phyloP scores from a whole-genome alignment of 768 basidiomycete genomes.

The Tulasnella sp. region DNA sequence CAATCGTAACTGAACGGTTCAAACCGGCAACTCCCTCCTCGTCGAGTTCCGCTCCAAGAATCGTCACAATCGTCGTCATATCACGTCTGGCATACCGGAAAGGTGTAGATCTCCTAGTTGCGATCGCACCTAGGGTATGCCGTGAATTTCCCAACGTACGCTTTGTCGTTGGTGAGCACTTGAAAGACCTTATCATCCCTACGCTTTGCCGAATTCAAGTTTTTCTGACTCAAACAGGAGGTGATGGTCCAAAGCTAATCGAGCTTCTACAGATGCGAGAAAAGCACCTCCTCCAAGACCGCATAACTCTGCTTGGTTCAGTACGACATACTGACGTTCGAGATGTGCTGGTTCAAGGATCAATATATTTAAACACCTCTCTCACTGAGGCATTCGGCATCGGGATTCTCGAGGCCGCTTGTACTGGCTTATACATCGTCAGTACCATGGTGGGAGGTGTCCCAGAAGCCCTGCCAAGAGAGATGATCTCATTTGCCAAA shows the following conservation, averaged over 20 bases:
- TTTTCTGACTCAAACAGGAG: slow-evolving; percentile 43
- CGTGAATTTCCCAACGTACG: slow-evolving; percentile 72
- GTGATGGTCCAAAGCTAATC: slow-evolving; percentile 90
- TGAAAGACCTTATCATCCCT: not conserved
- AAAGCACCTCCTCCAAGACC: slow-evolving; percentile 76
- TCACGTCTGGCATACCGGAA: slow-evolving; percentile 90
- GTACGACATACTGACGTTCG: slow-evolving; percentile 75
- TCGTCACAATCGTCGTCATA: slow-evolving; percentile 80
- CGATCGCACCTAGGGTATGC: slow-evolving; percentile 84
- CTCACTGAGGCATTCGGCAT: slow-evolving; percentile 96
- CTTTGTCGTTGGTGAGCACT: slow-evolving; percentile 64
- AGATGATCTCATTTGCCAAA: slow-evolving; percentile 91
- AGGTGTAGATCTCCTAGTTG: slow-evolving; percentile 90
- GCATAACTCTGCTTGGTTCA: slow-evolving; percentile 79
- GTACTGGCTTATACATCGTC: slow-evolving; percentile 87
- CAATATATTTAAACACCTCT: slow-evolving; percentile 91
- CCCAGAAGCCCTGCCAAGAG: slow-evolving; percentile 84
- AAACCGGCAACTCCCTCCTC: slow-evolving; percentile 42
- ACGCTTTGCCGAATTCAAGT: not conserved
- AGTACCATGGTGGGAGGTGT: slow-evolving; percentile 91
- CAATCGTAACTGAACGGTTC: slow-evolving; percentile 80
- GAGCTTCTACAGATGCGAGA: slow-evolving; percentile 95
- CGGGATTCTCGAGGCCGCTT: slow-evolving; percentile 94
- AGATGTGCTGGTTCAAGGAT: slow-evolving; percentile 70
- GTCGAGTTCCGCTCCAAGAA: slow-evolving; percentile 32